phyloP scores from a whole-genome alignment of 192 early-diverging fungal genomes.

The Fimicolochytrium jonesii region DNA sequence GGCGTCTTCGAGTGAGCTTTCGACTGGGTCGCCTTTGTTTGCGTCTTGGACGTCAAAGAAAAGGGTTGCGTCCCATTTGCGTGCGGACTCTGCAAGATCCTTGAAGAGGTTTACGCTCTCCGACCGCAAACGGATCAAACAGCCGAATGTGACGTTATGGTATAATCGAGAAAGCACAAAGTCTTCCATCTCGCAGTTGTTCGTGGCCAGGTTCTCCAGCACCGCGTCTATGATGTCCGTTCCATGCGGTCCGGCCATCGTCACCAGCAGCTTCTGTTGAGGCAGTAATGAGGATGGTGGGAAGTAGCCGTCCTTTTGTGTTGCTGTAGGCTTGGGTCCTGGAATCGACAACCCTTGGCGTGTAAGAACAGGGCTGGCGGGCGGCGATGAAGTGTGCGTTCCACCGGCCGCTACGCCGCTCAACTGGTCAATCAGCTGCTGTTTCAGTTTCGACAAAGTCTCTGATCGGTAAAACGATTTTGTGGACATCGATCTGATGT shows the following conservation, averaged over 20 bases:
- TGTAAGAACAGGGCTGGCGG: conserved; percentile 14
- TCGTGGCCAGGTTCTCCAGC: conserved; percentile 66
- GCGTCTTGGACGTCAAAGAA: conserved; percentile 74
- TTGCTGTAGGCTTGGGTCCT: not conserved
- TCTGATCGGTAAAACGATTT: conserved; percentile 66
- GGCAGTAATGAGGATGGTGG: conserved; percentile 50
- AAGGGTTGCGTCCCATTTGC: conserved; percentile 81
- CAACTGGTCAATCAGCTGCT: conserved; percentile 62
- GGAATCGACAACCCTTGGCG: conserved; percentile 30
- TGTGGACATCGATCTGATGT: conserved; percentile 51
- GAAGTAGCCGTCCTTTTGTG: conserved; percentile 21
- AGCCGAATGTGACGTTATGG: conserved; percentile 93
- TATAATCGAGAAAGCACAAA: conserved; percentile 84
- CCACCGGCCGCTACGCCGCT: conserved; percentile 26
- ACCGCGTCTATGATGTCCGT: conserved; percentile 88
- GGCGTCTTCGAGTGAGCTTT: conserved; percentile 63
- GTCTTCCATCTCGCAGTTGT: conserved; percentile 76
- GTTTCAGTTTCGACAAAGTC: conserved; percentile 61
- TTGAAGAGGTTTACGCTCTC: conserved; percentile 75
- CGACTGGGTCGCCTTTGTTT: conserved; percentile 31
- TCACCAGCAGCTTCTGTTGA: conserved; percentile 75
- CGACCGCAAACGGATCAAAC: conserved; percentile 69
- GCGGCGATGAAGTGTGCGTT: conserved; percentile 14
- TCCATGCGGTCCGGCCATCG: conserved; percentile 81
- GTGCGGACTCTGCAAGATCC: conserved; percentile 68